These are phyloP conservation scores for Chlamydomonas eustigma DNA, from an alignment of 139 green algal genomes.

Conservation along the genomic window DNA sequence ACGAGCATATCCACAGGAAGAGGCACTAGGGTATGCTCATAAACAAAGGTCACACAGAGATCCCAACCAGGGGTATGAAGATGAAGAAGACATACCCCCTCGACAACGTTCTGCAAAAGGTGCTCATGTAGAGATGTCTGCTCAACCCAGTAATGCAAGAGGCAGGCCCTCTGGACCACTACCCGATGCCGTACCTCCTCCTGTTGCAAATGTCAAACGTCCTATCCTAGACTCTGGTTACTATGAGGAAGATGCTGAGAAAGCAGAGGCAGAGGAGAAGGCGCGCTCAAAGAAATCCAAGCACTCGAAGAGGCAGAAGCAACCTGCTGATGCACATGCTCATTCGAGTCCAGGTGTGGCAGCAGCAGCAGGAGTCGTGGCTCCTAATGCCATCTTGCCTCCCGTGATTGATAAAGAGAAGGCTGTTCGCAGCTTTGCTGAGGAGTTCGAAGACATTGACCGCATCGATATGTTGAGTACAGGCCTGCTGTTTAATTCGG, in stretches of 20 bases:
- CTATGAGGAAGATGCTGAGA: background rate
- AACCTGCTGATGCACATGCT: background rate
- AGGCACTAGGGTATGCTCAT: too few relatives aligned
- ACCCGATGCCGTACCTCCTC: background rate
- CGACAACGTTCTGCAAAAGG: too few relatives aligned
- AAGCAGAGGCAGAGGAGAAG: background rate
- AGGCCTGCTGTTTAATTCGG: background rate
- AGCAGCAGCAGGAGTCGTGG: background rate
- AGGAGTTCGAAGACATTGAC: conserved; percentile 1
- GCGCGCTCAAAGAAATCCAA: background rate
- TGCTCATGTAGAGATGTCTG: too few relatives aligned
- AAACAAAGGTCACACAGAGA: too few relatives aligned
- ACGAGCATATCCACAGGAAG: too few relatives aligned
- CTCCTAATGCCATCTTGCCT: background rate
- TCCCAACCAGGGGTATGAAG: too few relatives aligned
- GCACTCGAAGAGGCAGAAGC: background rate
- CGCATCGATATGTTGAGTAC: background rate
- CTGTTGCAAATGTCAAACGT: background rate
- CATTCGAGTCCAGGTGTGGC: too few relatives aligned
- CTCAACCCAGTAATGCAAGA: too few relatives aligned
- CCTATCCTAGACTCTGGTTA: background rate
- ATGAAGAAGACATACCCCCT: too few relatives aligned
- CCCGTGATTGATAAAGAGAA: background rate
- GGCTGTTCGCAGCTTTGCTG: background rate
- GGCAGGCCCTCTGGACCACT: background rate